Base-by-base conservation (phyloP, 192 early-diverging fungal genomes). In the Backusella liffmaniae region DNA sequence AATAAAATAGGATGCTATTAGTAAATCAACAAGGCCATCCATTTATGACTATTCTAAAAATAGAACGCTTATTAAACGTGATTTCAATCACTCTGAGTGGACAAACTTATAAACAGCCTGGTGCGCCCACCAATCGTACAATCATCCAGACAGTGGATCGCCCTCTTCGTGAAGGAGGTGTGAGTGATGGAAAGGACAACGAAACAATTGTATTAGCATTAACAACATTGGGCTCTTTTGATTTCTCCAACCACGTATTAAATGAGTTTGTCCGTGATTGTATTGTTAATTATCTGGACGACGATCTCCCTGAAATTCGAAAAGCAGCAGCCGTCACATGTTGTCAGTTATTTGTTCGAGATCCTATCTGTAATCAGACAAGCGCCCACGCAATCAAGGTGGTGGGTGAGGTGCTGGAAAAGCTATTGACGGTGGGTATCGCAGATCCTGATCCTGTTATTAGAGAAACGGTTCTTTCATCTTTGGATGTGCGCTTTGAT, bases 231-330 rank as follows among this genome's bases (percentile, higher is more conserved):
- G 93, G 95, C 21, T 86, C 83, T 3, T 97, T 98, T 83, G 91
- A 96, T 85, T 98, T 98, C 83, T 83, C 85, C n/a, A 84, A 86
- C 23, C 90, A 94, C 56, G 91, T 93, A 37, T 84, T 98, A 30
- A 93, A 94, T 73, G 96, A 96, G 77, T 92, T 97, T 80, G 93
- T 97, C n/a, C 85, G 91, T 36, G 94, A 96, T 67, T 93, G 88
- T 67, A 92, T 96, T 18, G 86, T 95, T 23, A 85, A 88, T 4
- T 98, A 97, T 72, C 80, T 97, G 26, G 92, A 93, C 34, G 91
- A 95, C 73, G 92, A 93, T 76, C 88, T 89, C 23, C 69, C 89
- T 0, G 92, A 91, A 36, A 90, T 98, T 30, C 84, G 96, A 66
- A 93, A 91, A 72, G 92, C 93, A 13, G 96, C 97, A 7, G 93